A percentile compares a stretch with the other conserved stretches of the same genome.
Evolutionary conservation across 352 stramenopile species (phyloP).

Genomic region (Globisporangium middletonii): DNA sequence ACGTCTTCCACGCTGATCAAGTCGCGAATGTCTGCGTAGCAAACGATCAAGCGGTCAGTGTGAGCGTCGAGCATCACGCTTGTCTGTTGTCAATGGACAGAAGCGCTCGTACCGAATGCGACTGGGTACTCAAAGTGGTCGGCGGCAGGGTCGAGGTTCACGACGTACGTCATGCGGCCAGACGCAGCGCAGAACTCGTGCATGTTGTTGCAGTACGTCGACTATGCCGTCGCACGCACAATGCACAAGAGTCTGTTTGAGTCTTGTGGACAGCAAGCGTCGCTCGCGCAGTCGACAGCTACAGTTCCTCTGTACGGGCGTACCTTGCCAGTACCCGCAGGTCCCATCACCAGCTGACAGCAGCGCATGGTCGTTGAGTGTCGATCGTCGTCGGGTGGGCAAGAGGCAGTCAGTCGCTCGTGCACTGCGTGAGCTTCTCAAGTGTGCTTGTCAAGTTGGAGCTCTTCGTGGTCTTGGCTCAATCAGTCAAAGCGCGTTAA

Average conservation of each 20-base stretch:
- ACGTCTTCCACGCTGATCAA: conserved; percentile 96
- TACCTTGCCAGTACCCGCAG: conserved; percentile 89
- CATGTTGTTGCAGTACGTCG: conserved; percentile 92
- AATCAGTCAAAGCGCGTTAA: too few relatives aligned
- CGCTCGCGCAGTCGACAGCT: not conserved
- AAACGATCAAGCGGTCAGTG: conserved; percentile 2
- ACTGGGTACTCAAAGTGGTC: conserved; percentile 88
- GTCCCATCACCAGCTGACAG: conserved; percentile 90
- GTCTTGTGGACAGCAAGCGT: not conserved
- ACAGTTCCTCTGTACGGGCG: not conserved
- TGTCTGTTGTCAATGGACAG: not conserved
- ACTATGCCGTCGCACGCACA: conserved; percentile 29
- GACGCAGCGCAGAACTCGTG: conserved; percentile 87
- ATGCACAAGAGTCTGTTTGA: not conserved
- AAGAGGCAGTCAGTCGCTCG: not conserved
- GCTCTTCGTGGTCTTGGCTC: too few relatives aligned
- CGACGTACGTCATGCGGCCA: conserved; percentile 88
- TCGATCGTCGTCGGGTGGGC: not conserved
- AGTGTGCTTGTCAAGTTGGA: too few relatives aligned
- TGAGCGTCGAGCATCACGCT: too few relatives aligned
- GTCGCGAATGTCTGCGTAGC: conserved; percentile 86
- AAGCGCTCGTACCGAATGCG: conserved; percentile 60
- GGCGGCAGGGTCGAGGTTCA: conserved; percentile 96
- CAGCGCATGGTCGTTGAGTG: conserved; percentile 51
- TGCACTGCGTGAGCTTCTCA: too few relatives aligned